Evolutionary conservation across 2,329 filamentous ascomycete genomes (phyloP), one percentile per base, ranked within the genome.

Genomic region (Coniochaeta pulveracea): DNA sequence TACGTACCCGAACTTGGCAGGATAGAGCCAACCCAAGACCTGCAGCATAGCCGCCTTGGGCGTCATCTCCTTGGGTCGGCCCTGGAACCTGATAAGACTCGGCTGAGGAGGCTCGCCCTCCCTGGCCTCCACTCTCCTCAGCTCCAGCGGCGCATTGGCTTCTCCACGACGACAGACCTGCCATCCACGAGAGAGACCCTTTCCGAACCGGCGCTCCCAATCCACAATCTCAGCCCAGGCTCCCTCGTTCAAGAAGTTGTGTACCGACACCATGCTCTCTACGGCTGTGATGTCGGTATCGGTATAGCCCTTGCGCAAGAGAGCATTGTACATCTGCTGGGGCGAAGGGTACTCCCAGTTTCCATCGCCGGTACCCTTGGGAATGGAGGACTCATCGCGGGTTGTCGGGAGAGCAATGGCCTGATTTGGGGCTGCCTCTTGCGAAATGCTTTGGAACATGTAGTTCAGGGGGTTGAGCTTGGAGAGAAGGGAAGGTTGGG

Each of bases 251-350:
- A 98, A 59, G 50, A 95, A 96, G 59, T 98, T 98, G 66, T 98
- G 91, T 9, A 96, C 85, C 1, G 85, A 82, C 5, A 98, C 91
- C 91, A 98, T 98, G 50, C 80, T 79, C 58, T 95, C 88, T 10
- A 98, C 88, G 4, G 88, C 86, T 14, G 89, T 91, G 35, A 85
- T 74, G 36, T 93, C 88, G 0, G 91, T 96, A 54, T 96, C 88
- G 1, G 82, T 86, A 58, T 95, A 91, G 37, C 91, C 91, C 60
- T 98, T 98, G 42, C 91, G 80, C 40, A 96, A 64, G 60, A 98
- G 80, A 6, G 91, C 91, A 51, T 98, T 96, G 68, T 96, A 98
- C 91, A 98, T 98, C 59, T 98, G 91, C 62, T 98, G 91, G 1
- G 91, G 89, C 0, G 86, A 95, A 0, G 91, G 91, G 53, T 98